phyloP scores from a whole-genome alignment of 805 yeast genomes.

The Candida railenensis region DNA sequence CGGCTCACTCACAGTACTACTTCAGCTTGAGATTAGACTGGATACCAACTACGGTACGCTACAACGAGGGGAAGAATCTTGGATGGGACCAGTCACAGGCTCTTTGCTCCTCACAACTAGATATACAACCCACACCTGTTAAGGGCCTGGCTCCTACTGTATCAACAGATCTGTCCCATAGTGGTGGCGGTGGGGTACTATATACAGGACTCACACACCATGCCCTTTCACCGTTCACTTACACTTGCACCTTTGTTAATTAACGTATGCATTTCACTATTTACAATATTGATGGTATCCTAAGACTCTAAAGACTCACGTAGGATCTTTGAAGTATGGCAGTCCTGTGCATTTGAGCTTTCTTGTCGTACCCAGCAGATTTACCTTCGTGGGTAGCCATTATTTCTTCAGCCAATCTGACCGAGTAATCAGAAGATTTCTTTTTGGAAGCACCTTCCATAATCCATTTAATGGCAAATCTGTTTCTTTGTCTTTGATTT shows the following conservation, averaged over 20 bases:
- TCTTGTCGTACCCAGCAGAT: conserved; percentile 81
- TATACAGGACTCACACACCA: not conserved
- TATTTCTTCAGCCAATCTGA: conserved; percentile 89
- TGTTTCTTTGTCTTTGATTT: conserved; percentile 74
- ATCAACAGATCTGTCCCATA: too few species aligned
- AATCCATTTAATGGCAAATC: conserved; percentile 90
- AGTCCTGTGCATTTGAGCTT: conserved; percentile 75
- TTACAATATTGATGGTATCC: not conserved
- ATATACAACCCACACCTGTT: too few species aligned
- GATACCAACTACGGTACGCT: too few species aligned
- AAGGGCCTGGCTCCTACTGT: too few species aligned
- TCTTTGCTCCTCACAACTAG: too few species aligned
- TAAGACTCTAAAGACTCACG: conserved; percentile 42
- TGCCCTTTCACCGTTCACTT: not conserved
- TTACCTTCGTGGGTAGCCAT: conserved; percentile 73
- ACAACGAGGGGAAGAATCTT: too few species aligned
- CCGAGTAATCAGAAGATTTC: conserved; percentile 77
- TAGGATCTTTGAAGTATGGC: conserved; percentile 90
- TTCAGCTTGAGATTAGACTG: too few species aligned
- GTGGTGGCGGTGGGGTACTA: too few species aligned
- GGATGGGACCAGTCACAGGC: too few species aligned
- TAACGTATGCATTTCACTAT: not conserved
- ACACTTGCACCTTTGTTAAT: too few species aligned
- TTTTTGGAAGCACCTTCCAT: conserved; percentile 80
- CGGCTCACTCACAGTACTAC: too few species aligned